Evolutionary conservation across 192 early-diverging fungal genomes (phyloP), one percentile per base, ranked within the genome.

Genomic region (Mycoemilia scoparia): DNA sequence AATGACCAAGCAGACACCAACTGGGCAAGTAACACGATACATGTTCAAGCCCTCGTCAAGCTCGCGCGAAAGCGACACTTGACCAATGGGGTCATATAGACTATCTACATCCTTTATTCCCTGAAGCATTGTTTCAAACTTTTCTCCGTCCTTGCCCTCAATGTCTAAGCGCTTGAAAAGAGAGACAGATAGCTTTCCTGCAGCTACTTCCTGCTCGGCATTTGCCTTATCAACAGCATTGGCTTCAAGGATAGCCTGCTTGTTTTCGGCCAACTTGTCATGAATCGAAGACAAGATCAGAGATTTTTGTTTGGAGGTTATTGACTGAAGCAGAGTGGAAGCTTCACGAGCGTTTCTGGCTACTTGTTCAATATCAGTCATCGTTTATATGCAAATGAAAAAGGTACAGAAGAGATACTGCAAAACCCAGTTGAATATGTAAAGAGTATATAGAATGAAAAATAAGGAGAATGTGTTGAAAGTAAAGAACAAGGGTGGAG

Each of bases 1-100:
- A 31, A 98, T 98, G 28, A 91, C 87, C 57, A 98, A 62, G 19
- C 92, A 66, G 10, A 93, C 88, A 14, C 95, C 95, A 10, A 98
- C 85, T 21, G 95, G 90, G 32, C 79, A 84, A 0, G 74, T 75
- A 4, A 98, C 84, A 7, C 84, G 69, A 60, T 84, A 98, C 21
- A 98, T 54, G 31, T 88, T 79, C 32, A 98, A 70, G 24, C 69
- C 82, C 14, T 69, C 47, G 54, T 91, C 90, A 22, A 98, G 60
- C 34, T 70, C 62, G 15, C 67, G 74, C 7, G 87, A 82, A 25
- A 79, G 42, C 0, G 77, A 74, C 9, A 90, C 73, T 36, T 80
- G 67, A 31, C 79, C 80, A 15, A 76, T 77, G 4, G 93, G 93
- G 43, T 95, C 89, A 5, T 66, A 46, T 25, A 98, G 71, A 10